phyloP scores from a whole-genome alignment of 106 monocot species.

The Dactylorhiza incarnata region DNA sequence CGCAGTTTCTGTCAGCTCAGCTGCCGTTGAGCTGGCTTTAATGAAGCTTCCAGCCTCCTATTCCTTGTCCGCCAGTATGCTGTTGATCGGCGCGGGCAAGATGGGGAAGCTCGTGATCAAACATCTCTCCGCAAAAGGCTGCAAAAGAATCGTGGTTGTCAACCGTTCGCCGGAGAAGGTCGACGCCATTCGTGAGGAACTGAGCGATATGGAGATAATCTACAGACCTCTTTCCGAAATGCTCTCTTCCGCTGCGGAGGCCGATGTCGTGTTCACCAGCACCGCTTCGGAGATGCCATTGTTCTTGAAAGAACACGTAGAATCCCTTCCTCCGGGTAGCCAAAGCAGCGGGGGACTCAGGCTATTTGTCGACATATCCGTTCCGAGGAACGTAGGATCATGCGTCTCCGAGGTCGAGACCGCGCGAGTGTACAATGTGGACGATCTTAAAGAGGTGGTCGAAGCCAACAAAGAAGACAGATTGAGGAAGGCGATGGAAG shows the following conservation, averaged over 20 bases:
- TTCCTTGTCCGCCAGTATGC: conserved; percentile 57
- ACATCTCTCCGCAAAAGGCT: conserved; percentile 86
- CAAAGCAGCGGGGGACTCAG: conserved; percentile 44
- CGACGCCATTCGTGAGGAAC: conserved; percentile 63
- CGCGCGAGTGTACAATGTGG: conserved; percentile 70
- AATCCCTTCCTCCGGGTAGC: conserved; percentile 49
- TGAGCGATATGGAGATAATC: conserved; percentile 73
- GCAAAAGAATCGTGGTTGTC: conserved; percentile 68
- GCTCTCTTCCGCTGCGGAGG: conserved; percentile 66
- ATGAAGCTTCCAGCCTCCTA: conserved; percentile 74
- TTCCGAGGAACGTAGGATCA: conserved; percentile 82
- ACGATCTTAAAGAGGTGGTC: conserved; percentile 93
- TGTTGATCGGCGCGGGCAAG: conserved; percentile 91
- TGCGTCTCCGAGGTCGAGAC: conserved; percentile 41
- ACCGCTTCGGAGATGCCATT: conserved; percentile 86
- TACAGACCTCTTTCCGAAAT: conserved; percentile 78
- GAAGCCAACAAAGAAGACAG: conserved; percentile 97
- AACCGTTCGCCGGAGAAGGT: conserved; percentile 82
- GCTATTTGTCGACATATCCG: conserved; percentile 86
- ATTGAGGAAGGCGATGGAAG: conserved; percentile 83
- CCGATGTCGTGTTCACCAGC: conserved; percentile 94
- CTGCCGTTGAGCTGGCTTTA: conserved; percentile 90
- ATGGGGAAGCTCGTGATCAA: conserved; percentile 99
- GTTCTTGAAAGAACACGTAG: conserved; percentile 72
- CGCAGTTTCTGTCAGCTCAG: conserved; percentile 96